phyloP scores from a whole-genome alignment of 176 grass and related monocot species.

The Eleusine coracana region DNA sequence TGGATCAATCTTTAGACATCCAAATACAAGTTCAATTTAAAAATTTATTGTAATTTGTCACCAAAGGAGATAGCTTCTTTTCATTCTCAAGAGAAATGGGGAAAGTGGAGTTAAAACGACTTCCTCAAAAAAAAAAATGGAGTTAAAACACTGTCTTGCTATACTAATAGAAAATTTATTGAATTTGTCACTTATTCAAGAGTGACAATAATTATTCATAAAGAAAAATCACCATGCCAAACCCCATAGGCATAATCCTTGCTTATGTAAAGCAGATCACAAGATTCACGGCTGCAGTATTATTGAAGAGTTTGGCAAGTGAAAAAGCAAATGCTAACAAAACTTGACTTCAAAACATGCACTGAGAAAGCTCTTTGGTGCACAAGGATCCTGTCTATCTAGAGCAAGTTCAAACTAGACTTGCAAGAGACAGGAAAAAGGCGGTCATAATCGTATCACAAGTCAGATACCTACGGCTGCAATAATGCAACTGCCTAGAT shows the following conservation, averaged over 20 bases:
- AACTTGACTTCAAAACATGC: conserved; percentile 25
- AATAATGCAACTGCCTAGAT: conserved; percentile 13
- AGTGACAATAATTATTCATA: background rate
- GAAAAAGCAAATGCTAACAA: conserved; percentile 19
- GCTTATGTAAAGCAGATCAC: conserved; percentile 18
- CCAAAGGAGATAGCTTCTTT: background rate
- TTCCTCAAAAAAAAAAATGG: background rate
- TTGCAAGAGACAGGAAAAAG: background rate
- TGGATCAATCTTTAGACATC: too few species aligned
- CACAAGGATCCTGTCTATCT: conserved; percentile 17
- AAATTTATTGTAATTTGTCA: background rate
- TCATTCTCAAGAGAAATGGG: background rate
- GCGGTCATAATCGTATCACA: conserved; percentile 12
- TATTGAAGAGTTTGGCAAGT: conserved; percentile 20
- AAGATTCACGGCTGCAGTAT: conserved; percentile 12
- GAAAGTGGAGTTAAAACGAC: conserved; percentile 11
- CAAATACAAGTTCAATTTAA: background rate
- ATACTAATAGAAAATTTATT: background rate
- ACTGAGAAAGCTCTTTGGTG: conserved; percentile 11
- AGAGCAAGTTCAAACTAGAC: conserved; percentile 21
- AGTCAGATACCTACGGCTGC: background rate
- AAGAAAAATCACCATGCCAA: conserved; percentile 15
- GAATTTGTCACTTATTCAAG: conserved; percentile 2
- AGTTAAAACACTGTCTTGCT: background rate
- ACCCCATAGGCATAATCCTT: conserved; percentile 5